A percentile compares a stretch with the other conserved stretches of the same genome.
Conservation (phyloP, 2,329 filamentous ascomycete species). For the Verticillium tricorpus region DNA sequence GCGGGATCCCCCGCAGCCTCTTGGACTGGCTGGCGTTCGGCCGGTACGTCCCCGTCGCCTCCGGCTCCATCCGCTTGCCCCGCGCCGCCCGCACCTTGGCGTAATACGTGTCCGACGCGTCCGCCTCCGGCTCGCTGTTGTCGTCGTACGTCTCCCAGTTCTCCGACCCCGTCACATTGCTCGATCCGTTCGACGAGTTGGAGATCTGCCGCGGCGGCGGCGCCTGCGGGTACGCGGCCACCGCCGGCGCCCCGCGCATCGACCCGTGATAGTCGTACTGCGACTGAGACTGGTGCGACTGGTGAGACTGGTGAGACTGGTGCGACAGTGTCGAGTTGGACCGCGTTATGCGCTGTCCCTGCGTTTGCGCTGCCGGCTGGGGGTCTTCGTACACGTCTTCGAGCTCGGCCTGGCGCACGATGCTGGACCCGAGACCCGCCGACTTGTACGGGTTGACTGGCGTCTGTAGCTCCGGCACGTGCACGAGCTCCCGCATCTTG, state of each 20-base stretch:
- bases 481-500: conserved; percentile 79
- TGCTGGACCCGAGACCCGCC: conserved; percentile 45
- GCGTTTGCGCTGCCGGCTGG: conserved; percentile 14
- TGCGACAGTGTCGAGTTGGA: conserved; percentile 33
- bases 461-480: conserved; percentile 46
- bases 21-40: conserved; percentile 42
- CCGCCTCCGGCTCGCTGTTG: conserved; percentile 69
- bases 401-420: conserved; percentile 59
- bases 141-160: conserved; percentile 98
- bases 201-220: conserved; percentile 62
- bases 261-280: conserved; percentile 38
- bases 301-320: conserved; percentile 14
- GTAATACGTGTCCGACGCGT: conserved; percentile 75
- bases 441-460: conserved; percentile 44
- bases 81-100: conserved; percentile 68
- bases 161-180: conserved; percentile 75
- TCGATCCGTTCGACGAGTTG: conserved; percentile 71
- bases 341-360: conserved; percentile 24
- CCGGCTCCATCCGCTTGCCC: conserved; percentile 55
- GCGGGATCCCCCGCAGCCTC: conserved; percentile 49
- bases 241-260: conserved; percentile 31
- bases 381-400: conserved; percentile 84
- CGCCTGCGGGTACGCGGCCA: conserved; percentile 33
- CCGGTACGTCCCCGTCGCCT: conserved; percentile 38
- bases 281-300: conserved; percentile 28